A percentile compares a stretch with the other conserved stretches of the same genome.
Evolutionary conservation across 495 filamentous ascomycete species (phyloP).

Genomic region (Bacidia rubella): DNA sequence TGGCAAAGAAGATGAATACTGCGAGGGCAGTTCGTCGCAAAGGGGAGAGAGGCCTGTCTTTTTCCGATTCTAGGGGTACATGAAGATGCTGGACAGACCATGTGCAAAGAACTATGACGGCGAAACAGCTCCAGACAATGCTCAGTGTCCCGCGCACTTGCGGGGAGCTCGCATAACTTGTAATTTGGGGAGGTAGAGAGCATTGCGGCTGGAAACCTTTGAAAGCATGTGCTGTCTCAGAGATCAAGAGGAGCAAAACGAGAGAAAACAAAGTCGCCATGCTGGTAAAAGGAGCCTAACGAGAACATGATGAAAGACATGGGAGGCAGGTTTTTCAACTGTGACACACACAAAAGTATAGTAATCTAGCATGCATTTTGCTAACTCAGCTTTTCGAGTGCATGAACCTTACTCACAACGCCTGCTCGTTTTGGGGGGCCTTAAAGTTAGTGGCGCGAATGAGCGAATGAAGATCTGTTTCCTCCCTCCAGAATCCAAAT

Average conservation of each 20-base stretch:
- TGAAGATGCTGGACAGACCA: conserved; percentile 9
- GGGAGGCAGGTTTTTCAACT: no score
- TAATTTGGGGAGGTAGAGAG: conserved; percentile 1
- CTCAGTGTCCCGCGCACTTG: conserved; percentile 7
- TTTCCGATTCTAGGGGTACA: neutral
- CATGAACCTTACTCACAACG: no score
- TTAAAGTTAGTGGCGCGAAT: neutral
- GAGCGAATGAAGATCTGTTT: neutral
- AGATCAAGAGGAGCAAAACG: neutral
- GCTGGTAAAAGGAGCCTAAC: neutral
- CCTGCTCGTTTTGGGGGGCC: neutral
- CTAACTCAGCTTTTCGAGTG: no score
- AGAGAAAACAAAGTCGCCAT: neutral
- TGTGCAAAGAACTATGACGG: conserved; percentile 5
- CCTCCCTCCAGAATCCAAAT: no score
- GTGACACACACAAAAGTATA: no score
- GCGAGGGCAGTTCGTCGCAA: neutral
- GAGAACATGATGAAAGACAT: no score
- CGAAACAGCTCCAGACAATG: conserved; percentile 9
- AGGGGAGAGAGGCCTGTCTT: neutral
- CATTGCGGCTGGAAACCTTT: conserved; percentile 1
- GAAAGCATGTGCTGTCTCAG: neutral
- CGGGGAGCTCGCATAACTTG: neutral
- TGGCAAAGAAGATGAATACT: neutral
- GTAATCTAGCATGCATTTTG: no score